Conservation (phyloP, 2,329 filamentous ascomycete genomes). For the Nannizzia gypsea region DNA sequence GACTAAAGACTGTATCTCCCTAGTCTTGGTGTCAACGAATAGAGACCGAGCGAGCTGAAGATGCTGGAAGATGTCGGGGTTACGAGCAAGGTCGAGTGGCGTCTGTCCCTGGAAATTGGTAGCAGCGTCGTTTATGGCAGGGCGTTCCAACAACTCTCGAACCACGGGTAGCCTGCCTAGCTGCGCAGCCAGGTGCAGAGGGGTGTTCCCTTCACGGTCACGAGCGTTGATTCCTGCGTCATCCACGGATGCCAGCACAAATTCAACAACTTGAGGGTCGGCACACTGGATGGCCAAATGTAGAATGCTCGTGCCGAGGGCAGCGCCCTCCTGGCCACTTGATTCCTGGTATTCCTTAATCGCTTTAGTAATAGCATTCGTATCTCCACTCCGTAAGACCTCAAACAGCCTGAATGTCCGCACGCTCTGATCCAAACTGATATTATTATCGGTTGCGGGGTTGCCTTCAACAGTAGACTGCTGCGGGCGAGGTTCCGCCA, state of each 20-base stretch:
- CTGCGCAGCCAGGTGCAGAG: conserved; percentile 73
- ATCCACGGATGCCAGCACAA: conserved; percentile 67
- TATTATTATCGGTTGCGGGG: conserved; percentile 23
- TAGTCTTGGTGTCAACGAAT: conserved; percentile 76
- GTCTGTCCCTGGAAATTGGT: conserved; percentile 75
- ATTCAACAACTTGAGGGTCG: conserved; percentile 83
- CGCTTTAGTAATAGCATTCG: conserved; percentile 73
- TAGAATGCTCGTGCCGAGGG: conserved; percentile 68
- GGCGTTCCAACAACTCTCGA: conserved; percentile 67
- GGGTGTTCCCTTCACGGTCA: conserved; percentile 88
- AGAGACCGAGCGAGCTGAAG: conserved; percentile 81
- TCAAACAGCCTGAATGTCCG: conserved; percentile 91
- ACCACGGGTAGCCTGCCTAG: conserved; percentile 74
- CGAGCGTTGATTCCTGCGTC: conserved; percentile 73
- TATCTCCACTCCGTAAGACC: conserved; percentile 80
- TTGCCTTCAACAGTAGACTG: conserved; percentile 24
- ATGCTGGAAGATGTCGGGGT: conserved; percentile 89
- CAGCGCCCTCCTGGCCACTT: conserved; percentile 34
- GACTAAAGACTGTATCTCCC: conserved; percentile 71
- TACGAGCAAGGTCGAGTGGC: conserved; percentile 78
- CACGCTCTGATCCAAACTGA: conserved; percentile 80
- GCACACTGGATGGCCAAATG: conserved; percentile 94
- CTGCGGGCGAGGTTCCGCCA: conserved; percentile 21
- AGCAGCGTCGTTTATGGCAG: conserved; percentile 76
- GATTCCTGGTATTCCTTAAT: conserved; percentile 50